Percentiles rank a stretch among this genome's conserved stretches.
These are phyloP conservation scores for Rhododendron griersonianum DNA, from an alignment of 148 eudicot genomes.

Conservation along the genomic window DNA sequence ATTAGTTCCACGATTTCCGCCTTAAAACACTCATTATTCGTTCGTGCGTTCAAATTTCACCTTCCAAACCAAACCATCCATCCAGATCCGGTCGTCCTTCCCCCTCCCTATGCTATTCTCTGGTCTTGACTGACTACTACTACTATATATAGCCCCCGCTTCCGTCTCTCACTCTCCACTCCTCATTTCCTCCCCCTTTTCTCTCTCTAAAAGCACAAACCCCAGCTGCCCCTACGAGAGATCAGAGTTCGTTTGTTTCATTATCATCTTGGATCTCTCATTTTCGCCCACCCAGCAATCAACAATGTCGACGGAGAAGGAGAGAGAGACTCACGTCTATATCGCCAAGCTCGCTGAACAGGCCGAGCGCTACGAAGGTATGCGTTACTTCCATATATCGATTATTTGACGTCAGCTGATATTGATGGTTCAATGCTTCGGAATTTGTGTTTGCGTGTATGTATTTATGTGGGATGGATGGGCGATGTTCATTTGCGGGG, in stretches of 20 bases:
- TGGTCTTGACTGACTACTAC: not conserved
- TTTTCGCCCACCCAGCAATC: not conserved
- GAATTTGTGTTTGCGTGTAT: not conserved
- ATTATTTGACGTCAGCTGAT: no score
- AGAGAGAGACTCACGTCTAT: constrained; percentile 9
- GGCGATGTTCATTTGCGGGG: not conserved
- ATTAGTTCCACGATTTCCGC: not conserved
- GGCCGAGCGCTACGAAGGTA: constrained; percentile 22
- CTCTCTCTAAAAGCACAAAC: not conserved
- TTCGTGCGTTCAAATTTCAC: no score
- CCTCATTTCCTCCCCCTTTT: not conserved
- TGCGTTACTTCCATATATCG: no score
- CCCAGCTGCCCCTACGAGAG: not conserved
- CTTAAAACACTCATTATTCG: not conserved
- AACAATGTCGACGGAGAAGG: not conserved
- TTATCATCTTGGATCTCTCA: not conserved
- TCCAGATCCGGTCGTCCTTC: not conserved
- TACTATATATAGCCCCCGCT: not conserved
- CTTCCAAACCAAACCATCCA: not conserved
- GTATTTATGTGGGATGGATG: not conserved
- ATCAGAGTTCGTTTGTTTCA: not conserved
- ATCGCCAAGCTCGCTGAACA: constrained; percentile 20
- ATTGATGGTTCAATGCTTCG: not conserved
- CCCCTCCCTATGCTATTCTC: not conserved
- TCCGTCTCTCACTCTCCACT: not conserved